phyloP scores from a whole-genome alignment of 768 basidiomycete genomes.

The Fomitopsis serialis region DNA sequence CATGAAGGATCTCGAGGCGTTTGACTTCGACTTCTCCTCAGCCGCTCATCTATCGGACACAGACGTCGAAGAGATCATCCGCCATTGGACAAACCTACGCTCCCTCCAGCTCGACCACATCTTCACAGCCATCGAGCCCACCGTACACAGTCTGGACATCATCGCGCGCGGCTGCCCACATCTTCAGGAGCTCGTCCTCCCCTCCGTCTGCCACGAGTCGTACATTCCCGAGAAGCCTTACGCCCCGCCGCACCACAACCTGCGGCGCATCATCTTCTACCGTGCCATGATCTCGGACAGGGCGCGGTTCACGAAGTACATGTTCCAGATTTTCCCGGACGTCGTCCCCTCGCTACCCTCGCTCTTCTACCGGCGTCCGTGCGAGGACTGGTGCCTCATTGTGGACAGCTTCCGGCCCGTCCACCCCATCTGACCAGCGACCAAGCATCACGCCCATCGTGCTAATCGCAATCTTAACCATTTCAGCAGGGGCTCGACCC shows the following conservation, averaged over 20 bases:
- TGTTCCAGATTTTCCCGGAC: not conserved
- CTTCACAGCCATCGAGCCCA: not conserved
- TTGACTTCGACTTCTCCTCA: not conserved
- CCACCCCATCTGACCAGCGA: not conserved
- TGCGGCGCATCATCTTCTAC: not conserved
- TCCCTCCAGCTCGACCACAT: not conserved
- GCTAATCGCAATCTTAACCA: too few relatives aligned
- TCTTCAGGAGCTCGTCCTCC: not conserved
- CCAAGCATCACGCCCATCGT: too few relatives aligned
- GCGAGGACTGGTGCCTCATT: not conserved
- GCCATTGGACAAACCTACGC: not conserved
- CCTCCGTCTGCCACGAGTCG: not conserved
- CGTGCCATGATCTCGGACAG: not conserved
- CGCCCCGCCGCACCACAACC: not conserved
- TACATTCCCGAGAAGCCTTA: not conserved
- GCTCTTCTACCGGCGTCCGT: not conserved
- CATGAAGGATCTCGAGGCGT: not conserved
- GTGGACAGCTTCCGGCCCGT: not conserved
- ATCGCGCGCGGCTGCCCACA: not conserved
- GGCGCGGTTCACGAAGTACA: not conserved
- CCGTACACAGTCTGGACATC: not conserved
- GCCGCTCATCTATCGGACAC: not conserved
- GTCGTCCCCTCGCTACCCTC: not conserved
- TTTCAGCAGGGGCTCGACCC: too few relatives aligned
- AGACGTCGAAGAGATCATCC: not conserved